Base-by-base conservation (phyloP, 805 yeast species). In the Suhomyces emberorum region DNA sequence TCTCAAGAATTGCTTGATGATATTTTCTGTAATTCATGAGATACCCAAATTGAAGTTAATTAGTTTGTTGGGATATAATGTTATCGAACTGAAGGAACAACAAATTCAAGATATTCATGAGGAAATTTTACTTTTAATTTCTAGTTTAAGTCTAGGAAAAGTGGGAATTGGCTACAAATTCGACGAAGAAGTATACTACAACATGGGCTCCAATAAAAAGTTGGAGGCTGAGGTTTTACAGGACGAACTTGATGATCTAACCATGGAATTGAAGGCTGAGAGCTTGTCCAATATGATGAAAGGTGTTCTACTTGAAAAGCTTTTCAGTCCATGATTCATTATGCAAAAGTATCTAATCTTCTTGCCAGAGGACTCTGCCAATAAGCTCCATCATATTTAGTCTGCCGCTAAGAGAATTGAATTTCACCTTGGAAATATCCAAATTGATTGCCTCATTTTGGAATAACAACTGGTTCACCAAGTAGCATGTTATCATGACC, bases 361-460 rank as follows among this genome's bases (percentile, higher is more conserved):
- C 20, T 16, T 15, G 8, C 26, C 26, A 23, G 5, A 17, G 23
- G 14, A 30, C 34, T 11, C 18, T 32, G 14, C 46, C 35, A 4
- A 61, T 44, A 30, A 60, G 43, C 19, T 48, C 47, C 38, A 65
- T 47, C 37, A 64, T 42, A 9, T 34, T 70, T 7, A 72, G 53
- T 21, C 82, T 56, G 0, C 75, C 76, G 39, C 63, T 69, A 24
- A 75, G 44, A 1, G 83, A 74, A 45, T 74, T 67, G 24, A 77
- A 61, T 28, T 55, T 54, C 3, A 76, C 65, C 14, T 58, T 49
- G 3, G 61, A 45, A 43, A 77, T 41, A 21, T 61, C 65, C 32
- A 77, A 54, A 44, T 64, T 54, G 12, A 75, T 57, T 5, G 49
- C 55, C 7, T 39, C 35, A 0, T 45, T 50, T 7, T 35, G 39